These are phyloP conservation scores for Leishmania aethiopica DNA, from an alignment of 208 protist species.

Conservation along the genomic window DNA sequence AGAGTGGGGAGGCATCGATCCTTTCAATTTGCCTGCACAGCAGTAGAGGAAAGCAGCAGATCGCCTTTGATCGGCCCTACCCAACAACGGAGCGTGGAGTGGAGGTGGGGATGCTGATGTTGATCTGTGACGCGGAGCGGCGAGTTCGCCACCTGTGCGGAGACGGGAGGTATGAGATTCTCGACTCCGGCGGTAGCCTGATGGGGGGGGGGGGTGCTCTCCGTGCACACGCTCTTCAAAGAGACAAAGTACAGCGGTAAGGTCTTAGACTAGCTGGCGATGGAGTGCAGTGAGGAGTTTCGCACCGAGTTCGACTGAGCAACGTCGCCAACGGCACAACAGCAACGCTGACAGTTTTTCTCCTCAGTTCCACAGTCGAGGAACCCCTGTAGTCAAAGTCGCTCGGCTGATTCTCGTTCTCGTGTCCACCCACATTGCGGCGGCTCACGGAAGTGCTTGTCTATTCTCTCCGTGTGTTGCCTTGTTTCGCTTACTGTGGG, in stretches of 20 bases:
- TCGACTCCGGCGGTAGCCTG: constrained; percentile 17
- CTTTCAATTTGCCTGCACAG: constrained; percentile 18
- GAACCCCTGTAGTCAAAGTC: neutral
- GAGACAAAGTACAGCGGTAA: constrained; percentile 33
- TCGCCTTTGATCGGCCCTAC: neutral
- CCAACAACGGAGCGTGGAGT: constrained; percentile 13
- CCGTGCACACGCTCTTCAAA: constrained; percentile 57
- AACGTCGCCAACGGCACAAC: neutral
- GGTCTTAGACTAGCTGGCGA: constrained; percentile 51
- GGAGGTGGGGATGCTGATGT: constrained; percentile 17
- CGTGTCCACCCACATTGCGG: neutral
- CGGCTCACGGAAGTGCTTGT: neutral
- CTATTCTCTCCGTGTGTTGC: neutral
- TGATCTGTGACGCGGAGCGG: constrained; percentile 17
- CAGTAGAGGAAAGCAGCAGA: neutral
- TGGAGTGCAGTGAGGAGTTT: constrained; percentile 32
- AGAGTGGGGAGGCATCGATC: constrained; percentile 12
- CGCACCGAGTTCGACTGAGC: constrained; percentile 29
- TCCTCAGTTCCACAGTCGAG: neutral
- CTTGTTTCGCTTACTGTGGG: neutral
- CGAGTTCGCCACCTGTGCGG: constrained; percentile 15
- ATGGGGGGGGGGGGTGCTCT: constrained; percentile 36
- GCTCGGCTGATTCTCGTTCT: neutral
- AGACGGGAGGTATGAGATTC: constrained; percentile 44
- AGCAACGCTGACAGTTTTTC: neutral